phyloP scores from a whole-genome alignment of 1,284 basidiomycete species.

The Flammula alnicola region DNA sequence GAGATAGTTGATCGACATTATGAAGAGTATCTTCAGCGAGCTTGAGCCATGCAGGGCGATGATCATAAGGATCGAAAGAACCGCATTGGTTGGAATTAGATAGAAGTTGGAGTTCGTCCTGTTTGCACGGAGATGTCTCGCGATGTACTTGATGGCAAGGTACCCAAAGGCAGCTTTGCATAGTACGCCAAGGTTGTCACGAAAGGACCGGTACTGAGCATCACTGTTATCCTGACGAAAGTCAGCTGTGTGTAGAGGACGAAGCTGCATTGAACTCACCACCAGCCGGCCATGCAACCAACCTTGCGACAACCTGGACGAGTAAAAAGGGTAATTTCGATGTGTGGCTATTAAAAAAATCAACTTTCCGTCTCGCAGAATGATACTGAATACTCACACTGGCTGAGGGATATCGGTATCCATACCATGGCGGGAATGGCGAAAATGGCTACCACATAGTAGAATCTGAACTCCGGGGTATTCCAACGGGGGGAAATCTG shows the following conservation, averaged over 20 bases:
- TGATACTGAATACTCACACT: slow-evolving; percentile 61
- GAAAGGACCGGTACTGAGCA: slow-evolving; percentile 83
- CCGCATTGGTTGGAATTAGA: slow-evolving; percentile 58
- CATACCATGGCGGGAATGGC: slow-evolving; percentile 82
- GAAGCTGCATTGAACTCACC: too few relatives aligned
- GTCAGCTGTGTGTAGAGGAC: slow-evolving; percentile 16
- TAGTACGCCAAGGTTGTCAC: slow-evolving; percentile 72
- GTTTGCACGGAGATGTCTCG: slow-evolving; percentile 29
- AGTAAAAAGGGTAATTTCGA: slow-evolving; percentile 74
- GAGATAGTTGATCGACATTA: slow-evolving; percentile 75
- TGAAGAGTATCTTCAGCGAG: slow-evolving; percentile 76
- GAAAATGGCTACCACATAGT: slow-evolving; percentile 66
- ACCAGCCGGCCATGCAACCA: slow-evolving; percentile 73
- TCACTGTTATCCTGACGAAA: slow-evolving; percentile 81
- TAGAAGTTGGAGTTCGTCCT: slow-evolving; percentile 40
- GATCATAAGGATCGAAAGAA: slow-evolving; percentile 75
- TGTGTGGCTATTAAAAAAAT: slow-evolving; percentile 56
- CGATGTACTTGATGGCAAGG: slow-evolving; percentile 48
- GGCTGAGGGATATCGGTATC: slow-evolving; percentile 81
- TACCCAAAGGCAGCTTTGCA: slow-evolving; percentile 54
- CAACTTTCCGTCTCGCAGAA: slow-evolving; percentile 2
- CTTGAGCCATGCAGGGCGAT: slow-evolving; percentile 88
- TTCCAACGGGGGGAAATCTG: slow-evolving; percentile 61
- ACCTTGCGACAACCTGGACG: slow-evolving; percentile 61
- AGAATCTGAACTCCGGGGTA: slow-evolving; percentile 84